Conservation (phyloP, 2,329 filamentous ascomycete genomes). For the Aspergillus sp. region DNA sequence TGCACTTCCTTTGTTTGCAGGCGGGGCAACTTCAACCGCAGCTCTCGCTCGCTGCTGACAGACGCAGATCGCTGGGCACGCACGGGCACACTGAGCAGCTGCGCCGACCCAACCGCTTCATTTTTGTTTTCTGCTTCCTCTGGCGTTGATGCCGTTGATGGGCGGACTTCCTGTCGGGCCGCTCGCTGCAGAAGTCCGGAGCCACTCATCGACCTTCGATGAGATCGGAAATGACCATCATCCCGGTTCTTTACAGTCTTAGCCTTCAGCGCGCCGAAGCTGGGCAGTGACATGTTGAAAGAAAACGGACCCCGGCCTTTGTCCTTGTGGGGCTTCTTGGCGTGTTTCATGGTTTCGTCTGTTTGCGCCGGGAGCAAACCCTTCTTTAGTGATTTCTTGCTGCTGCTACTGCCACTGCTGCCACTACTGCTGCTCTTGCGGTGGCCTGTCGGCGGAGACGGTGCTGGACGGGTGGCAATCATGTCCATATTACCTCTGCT, state of each 20-base stretch:
- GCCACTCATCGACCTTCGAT: slow-evolving; percentile 21
- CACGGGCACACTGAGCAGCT: neutral
- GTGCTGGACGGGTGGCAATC: slow-evolving; percentile 32
- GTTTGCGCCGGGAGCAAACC: too few relatives aligned
- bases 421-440: slow-evolving; percentile 9
- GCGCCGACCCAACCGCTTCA: slow-evolving; percentile 14
- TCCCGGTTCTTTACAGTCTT: too few relatives aligned
- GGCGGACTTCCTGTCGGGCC: neutral
- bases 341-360: slow-evolving; percentile 12
- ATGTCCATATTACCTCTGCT: slow-evolving; percentile 35
- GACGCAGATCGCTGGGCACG: slow-evolving; percentile 19
- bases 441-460: slow-evolving; percentile 26
- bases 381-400: neutral
- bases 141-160: neutral
- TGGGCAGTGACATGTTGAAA: slow-evolving; percentile 15
- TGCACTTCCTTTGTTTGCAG: slow-evolving; percentile 23
- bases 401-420: slow-evolving; percentile 2
- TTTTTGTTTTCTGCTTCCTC: slow-evolving; percentile 1
- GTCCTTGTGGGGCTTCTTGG: slow-evolving; percentile 15
- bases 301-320: slow-evolving; percentile 19
- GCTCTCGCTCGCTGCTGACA: slow-evolving; percentile 21
- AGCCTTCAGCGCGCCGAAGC: slow-evolving; percentile 16
- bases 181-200: slow-evolving; percentile 11
- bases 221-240: slow-evolving; percentile 1
- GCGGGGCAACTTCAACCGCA: slow-evolving; percentile 24